Evolutionary conservation across 768 basidiomycete genomes (phyloP).

Genomic region (Termitomyces sp.): DNA sequence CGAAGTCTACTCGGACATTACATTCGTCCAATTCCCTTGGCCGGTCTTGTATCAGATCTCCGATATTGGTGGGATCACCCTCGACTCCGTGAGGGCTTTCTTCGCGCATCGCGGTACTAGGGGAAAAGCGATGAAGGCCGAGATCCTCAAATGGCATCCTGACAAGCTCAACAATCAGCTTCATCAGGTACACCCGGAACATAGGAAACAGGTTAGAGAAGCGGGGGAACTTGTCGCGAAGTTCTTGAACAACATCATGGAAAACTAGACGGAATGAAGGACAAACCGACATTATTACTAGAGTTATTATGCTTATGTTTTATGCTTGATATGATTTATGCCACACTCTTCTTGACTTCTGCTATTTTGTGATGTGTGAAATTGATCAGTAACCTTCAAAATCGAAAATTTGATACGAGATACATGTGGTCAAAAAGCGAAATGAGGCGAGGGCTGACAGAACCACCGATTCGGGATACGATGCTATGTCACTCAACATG

Average conservation of each 20-base stretch:
- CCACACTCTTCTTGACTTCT: not conserved
- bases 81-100: constrained; percentile 35
- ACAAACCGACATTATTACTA: not conserved
- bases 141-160: constrained; percentile 54
- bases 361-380: not conserved
- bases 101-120: constrained; percentile 34
- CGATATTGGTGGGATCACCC: constrained; percentile 33
- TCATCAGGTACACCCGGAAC: constrained; percentile 29
- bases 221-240: constrained; percentile 39
- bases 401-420: not conserved
- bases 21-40: constrained; percentile 12
- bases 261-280: not conserved
- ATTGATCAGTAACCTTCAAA: not conserved
- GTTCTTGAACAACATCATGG: constrained; percentile 31
- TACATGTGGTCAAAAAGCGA: not conserved
- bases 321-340: not conserved
- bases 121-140: constrained; percentile 37
- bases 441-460: no score
- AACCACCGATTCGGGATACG: no score
- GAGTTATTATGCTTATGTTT: not conserved
- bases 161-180: constrained; percentile 47
- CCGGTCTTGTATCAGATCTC: constrained; percentile 7
- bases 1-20: constrained; percentile 1
- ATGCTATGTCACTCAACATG: no score
- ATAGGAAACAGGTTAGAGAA: constrained; percentile 32